phyloP scores from a whole-genome alignment of 2,329 filamentous ascomycete genomes.

The Ophiosphaerella narmari region DNA sequence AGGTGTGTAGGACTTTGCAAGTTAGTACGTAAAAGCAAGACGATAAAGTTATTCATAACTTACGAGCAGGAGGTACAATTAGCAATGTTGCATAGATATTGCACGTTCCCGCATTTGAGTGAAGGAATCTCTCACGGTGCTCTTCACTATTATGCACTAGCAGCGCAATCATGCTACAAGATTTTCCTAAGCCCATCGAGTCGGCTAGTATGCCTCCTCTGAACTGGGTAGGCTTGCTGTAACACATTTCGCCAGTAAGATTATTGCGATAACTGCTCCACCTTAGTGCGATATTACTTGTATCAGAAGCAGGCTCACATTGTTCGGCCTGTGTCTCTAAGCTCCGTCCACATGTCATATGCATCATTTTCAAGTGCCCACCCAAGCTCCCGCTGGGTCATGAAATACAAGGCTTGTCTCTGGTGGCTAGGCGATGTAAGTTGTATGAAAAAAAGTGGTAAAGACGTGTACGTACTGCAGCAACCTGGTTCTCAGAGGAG shows the following conservation, averaged over 20 bases:
- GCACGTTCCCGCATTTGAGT: too few species aligned
- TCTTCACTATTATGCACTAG: slow-evolving; percentile 4
- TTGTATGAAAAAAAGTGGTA: background rate
- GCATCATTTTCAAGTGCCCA: slow-evolving; percentile 4
- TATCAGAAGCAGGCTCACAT: background rate
- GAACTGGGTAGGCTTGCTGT: background rate
- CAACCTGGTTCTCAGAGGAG: slow-evolving; percentile 2
- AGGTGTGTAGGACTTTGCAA: too few species aligned
- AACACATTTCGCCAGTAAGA: background rate
- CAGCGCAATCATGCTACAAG: slow-evolving; percentile 19
- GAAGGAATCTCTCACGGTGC: background rate
- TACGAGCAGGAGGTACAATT: background rate
- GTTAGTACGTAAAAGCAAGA: background rate
- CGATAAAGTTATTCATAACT: background rate
- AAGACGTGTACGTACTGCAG: slow-evolving; percentile 1
- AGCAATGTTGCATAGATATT: background rate
- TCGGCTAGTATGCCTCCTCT: slow-evolving; percentile 17
- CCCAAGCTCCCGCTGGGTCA: slow-evolving; percentile 12
- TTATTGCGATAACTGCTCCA: slow-evolving; percentile 5
- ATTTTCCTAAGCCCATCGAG: slow-evolving; percentile 21
- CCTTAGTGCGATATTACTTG: background rate
- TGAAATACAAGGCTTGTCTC: slow-evolving; percentile 13
- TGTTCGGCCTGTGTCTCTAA: background rate
- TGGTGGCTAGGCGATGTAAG: slow-evolving; percentile 5
- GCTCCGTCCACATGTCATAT: slow-evolving; percentile 7